These are phyloP conservation scores for Mrakia blollopis DNA, from an alignment of 768 basidiomycete genomes.

Conservation along the genomic window DNA sequence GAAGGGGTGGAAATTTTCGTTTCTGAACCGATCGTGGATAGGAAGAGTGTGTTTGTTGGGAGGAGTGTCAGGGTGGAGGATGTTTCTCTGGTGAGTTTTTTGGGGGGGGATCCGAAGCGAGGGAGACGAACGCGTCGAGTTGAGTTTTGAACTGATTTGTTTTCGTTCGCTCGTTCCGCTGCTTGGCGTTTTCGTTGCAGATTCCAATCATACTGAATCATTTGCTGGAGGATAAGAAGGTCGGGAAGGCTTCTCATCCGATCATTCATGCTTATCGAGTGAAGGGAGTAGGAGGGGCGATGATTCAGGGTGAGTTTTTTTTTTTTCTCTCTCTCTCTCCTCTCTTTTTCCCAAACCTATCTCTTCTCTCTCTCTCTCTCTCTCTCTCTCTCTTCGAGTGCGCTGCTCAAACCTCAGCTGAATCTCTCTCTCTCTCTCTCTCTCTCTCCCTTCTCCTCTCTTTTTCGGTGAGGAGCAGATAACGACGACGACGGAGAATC, in stretches of 20 bases:
- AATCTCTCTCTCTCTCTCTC: too few species aligned
- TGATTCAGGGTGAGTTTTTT: constrained; percentile 18
- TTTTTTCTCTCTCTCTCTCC: too few species aligned
- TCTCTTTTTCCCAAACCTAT: background rate
- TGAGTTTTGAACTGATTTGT: background rate
- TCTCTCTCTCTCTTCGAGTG: too few species aligned
- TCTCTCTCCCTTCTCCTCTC: too few species aligned
- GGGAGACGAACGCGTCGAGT: background rate
- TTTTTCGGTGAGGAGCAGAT: constrained; percentile 50
- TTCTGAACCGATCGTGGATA: constrained; percentile 75
- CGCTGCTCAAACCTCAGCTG: too few species aligned
- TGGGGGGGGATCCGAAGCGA: too few species aligned
- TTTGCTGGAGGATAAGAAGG: constrained; percentile 44
- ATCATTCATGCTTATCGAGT: constrained; percentile 39
- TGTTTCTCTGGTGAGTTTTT: constrained; percentile 48
- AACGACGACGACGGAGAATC: constrained; percentile 94
- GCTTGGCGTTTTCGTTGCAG: constrained; percentile 45
- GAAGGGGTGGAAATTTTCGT: constrained; percentile 51
- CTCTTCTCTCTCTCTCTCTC: background rate
- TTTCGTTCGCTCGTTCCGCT: background rate
- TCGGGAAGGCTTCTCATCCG: constrained; percentile 41
- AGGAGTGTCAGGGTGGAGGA: constrained; percentile 74
- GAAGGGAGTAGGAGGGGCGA: constrained; percentile 32
- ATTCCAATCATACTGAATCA: constrained; percentile 49
- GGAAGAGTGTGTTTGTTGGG: constrained; percentile 80